These are phyloP conservation scores for Grosmannia penicillata DNA, from an alignment of 2,329 filamentous ascomycete genomes.

Conservation along the genomic window DNA sequence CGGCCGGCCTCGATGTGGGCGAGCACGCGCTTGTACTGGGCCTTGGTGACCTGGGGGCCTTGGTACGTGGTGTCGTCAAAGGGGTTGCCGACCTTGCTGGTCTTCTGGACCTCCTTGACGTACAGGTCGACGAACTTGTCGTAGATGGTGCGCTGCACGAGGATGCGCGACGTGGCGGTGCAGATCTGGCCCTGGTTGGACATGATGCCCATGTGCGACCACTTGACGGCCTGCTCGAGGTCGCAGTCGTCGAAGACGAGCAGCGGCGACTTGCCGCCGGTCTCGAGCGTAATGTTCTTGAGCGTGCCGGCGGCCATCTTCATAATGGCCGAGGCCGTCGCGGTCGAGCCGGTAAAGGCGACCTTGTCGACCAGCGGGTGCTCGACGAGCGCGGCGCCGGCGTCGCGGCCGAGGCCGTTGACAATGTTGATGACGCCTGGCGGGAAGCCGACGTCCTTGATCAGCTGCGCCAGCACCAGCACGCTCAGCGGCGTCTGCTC, in stretches of 20 bases:
- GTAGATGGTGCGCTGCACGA: conserved; percentile 47
- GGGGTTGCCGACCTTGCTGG: conserved; percentile 42
- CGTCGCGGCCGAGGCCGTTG: conserved; percentile 50
- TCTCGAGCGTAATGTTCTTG: conserved; percentile 45
- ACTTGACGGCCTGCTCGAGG: conserved; percentile 33
- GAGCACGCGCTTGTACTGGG: conserved; percentile 47
- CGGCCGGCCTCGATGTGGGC: conserved; percentile 42
- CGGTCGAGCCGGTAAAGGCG: conserved; percentile 59
- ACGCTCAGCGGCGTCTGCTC: conserved; percentile 48
- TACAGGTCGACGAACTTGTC: conserved; percentile 42
- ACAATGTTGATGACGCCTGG: conserved; percentile 60
- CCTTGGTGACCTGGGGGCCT: conserved; percentile 47
- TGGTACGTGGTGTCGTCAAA: conserved; percentile 33
- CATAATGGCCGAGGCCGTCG: conserved; percentile 53
- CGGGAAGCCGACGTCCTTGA: conserved; percentile 59
- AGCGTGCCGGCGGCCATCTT: conserved; percentile 44
- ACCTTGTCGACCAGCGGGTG: conserved; percentile 56
- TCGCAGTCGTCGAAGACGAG: conserved; percentile 47
- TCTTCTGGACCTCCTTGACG: conserved; percentile 16
- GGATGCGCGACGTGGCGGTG: conserved; percentile 57
- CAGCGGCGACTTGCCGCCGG: conserved; percentile 44
- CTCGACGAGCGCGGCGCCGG: conserved; percentile 49
- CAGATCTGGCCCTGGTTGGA: conserved; percentile 61
- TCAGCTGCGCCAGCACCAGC: conserved; percentile 45
- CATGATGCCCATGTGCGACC: conserved; percentile 30